Percentiles rank a stretch among this genome's conserved stretches.
phyloP scores from a whole-genome alignment of 306 rosid species.

The Luffa acutangula region DNA sequence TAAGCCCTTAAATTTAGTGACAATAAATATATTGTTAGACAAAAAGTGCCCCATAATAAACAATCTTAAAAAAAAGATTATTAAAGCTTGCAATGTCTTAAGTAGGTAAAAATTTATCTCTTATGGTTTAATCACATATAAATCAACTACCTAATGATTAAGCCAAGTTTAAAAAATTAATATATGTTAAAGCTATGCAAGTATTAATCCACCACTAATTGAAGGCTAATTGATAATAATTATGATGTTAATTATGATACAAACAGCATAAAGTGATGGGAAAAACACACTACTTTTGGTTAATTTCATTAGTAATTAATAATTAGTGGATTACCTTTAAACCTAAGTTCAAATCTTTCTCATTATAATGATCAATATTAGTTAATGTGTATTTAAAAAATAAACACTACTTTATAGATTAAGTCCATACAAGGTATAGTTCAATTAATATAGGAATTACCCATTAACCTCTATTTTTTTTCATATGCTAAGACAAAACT shows the following conservation, averaged over 20 bases:
- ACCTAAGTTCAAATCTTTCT: neutral
- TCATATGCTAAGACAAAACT: no score
- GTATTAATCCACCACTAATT: constrained; percentile 2
- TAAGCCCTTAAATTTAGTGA: neutral
- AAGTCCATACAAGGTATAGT: neutral
- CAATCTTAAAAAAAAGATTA: neutral
- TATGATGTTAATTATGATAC: constrained; percentile 1
- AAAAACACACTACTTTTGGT: neutral
- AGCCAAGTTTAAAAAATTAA: neutral
- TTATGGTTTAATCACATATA: neutral
- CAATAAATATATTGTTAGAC: neutral
- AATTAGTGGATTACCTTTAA: neutral
- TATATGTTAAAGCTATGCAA: constrained; percentile 3
- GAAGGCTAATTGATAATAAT: constrained; percentile 1
- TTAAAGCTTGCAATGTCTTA: neutral
- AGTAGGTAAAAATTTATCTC: neutral
- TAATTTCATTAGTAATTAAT: neutral
- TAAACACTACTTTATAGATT: neutral
- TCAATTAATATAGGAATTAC: no score
- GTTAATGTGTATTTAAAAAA: neutral
- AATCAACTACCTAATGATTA: constrained; percentile 8
- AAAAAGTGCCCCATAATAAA: neutral
- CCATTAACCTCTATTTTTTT: no score
- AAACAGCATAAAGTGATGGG: neutral
- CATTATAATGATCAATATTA: neutral